Evolutionary conservation across 257 asterid species (phyloP).

Genomic region (Fraxinus quadrangulata): DNA sequence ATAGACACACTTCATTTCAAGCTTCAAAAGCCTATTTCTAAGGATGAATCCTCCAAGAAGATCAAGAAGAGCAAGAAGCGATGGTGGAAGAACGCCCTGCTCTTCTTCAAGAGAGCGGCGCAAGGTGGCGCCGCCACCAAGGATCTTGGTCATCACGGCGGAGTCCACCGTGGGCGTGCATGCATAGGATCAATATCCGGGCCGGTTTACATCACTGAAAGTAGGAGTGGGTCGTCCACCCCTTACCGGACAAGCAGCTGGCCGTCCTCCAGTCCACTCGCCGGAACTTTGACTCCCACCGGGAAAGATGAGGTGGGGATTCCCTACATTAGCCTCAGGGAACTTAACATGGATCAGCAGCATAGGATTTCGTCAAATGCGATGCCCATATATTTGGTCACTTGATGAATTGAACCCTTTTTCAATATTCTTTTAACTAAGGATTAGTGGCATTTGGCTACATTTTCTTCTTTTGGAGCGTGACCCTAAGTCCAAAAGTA

Average conservation of each 20-base stretch:
- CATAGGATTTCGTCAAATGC: constrained; percentile 43
- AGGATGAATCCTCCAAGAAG: constrained; percentile 51
- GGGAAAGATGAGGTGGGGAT: constrained; percentile 48
- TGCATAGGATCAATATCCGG: constrained; percentile 58
- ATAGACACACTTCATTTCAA: constrained; percentile 44
- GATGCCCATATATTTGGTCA: constrained; percentile 81
- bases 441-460: background rate
- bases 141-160: background rate
- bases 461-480: constrained; percentile 1
- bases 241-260: constrained; percentile 57
- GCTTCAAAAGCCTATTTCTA: constrained; percentile 53
- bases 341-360: constrained; percentile 53
- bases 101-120: constrained; percentile 44
- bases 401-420: constrained; percentile 38
- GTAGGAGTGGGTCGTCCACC: constrained; percentile 61
- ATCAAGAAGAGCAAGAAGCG: constrained; percentile 67
- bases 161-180: constrained; percentile 19
- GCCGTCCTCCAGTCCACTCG: constrained; percentile 51
- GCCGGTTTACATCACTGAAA: constrained; percentile 72
- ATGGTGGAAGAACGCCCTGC: constrained; percentile 82
- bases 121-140: background rate
- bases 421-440: background rate
- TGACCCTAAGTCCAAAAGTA: constrained; percentile 13
- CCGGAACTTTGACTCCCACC: constrained; percentile 37
- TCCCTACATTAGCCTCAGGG: constrained; percentile 74